Percentiles rank a stretch among this genome's conserved stretches.
Evolutionary conservation across 768 basidiomycete genomes (phyloP).

Genomic region (Leccinum variicolor): DNA sequence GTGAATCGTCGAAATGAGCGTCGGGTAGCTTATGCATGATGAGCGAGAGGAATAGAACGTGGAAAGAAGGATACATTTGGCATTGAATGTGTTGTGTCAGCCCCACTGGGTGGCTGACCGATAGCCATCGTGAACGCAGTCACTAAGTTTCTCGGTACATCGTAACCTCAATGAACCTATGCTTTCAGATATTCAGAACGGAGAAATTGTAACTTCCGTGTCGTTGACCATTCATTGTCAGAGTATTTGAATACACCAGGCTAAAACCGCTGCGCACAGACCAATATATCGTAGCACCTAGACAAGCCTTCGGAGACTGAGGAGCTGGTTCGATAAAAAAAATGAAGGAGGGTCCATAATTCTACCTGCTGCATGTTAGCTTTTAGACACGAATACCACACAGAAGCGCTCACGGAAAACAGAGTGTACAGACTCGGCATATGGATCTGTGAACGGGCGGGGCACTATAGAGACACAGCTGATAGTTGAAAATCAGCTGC

Average conservation of each 20-base stretch:
- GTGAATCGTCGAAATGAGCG: constrained; percentile 20
- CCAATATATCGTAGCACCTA: background rate
- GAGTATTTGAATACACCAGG: background rate
- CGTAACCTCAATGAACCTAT: background rate
- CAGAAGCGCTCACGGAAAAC: constrained; percentile 25
- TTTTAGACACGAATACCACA: background rate
- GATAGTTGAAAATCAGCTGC: constrained; percentile 7
- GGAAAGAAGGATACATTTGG: background rate
- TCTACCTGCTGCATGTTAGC: constrained; percentile 11
- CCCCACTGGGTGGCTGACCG: constrained; percentile 14
- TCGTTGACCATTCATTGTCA: background rate
- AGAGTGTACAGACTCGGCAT: constrained; percentile 20
- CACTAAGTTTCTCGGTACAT: background rate
- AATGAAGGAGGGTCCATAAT: background rate
- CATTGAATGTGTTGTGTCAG: constrained; percentile 7
- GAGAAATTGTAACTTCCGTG: background rate
- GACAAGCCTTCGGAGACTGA: background rate
- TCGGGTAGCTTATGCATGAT: constrained; percentile 5
- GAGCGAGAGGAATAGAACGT: background rate
- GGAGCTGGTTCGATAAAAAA: background rate
- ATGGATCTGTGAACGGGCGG: constrained; percentile 24
- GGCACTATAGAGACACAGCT: constrained; percentile 14
- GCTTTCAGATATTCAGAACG: background rate
- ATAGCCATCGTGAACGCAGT: background rate
- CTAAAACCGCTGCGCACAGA: background rate